Conservation (phyloP, 306 rosid genomes). For the Sindora glabra region DNA sequence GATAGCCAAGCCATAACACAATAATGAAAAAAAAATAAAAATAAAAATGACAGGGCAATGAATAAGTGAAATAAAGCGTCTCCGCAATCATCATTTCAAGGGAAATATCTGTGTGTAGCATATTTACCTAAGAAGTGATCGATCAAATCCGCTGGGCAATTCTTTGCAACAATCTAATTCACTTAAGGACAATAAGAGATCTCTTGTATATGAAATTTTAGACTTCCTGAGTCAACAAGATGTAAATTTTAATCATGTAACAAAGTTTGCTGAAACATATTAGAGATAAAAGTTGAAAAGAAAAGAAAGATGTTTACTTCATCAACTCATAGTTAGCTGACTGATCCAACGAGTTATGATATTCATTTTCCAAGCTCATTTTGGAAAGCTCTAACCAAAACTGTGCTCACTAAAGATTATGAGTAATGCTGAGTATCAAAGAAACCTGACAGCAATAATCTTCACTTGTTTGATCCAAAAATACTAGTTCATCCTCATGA, state of each 20-base stretch:
- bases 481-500: conserved; percentile 13
- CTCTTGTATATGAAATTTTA: conserved; percentile 56
- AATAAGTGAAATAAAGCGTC: background rate
- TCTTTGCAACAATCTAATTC: conserved; percentile 70
- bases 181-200: conserved; percentile 68
- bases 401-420: conserved; percentile 17
- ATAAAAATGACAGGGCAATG: no score
- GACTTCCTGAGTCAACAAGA: conserved; percentile 46
- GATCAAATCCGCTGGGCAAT: conserved; percentile 75
- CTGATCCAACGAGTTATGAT: conserved; percentile 29
- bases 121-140: conserved; percentile 60
- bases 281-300: background rate
- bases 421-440: conserved; percentile 14
- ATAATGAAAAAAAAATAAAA: background rate
- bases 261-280: background rate
- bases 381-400: conserved; percentile 24
- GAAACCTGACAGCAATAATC: conserved; percentile 13
- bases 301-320: conserved; percentile 39
- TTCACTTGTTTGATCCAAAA: conserved; percentile 14
- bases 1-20: conserved; percentile 10
- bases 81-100: background rate
- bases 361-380: conserved; percentile 73
- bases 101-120: no score
- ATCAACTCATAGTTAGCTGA: conserved; percentile 35
- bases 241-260: conserved; percentile 11